Conservation (phyloP, 306 rosid genomes). For the Cucurbita ficifolia region DNA sequence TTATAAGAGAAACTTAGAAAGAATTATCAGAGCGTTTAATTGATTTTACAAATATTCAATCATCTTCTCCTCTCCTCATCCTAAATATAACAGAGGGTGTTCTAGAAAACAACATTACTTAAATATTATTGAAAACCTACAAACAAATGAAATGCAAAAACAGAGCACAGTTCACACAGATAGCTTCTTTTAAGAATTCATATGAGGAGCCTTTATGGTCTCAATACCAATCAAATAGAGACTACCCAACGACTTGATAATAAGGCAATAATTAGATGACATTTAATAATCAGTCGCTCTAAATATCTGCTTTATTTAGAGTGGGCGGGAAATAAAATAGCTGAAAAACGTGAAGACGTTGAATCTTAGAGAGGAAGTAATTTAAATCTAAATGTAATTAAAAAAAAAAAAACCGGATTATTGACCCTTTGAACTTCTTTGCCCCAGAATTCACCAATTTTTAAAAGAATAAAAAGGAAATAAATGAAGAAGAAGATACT, state of each 20-base stretch:
- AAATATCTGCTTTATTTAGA: background rate
- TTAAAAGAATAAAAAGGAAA: too few relatives aligned
- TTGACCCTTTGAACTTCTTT: background rate
- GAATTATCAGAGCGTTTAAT: background rate
- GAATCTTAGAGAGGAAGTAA: background rate
- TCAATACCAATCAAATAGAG: background rate
- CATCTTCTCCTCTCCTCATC: background rate
- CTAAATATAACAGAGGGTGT: background rate
- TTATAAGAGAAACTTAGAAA: background rate
- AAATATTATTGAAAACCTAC: background rate
- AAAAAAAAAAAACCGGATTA: background rate
- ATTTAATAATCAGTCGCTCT: background rate
- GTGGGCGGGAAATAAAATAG: background rate
- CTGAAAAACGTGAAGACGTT: background rate
- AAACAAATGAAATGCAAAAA: background rate
- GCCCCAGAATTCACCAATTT: background rate
- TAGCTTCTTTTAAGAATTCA: background rate
- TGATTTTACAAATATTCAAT: background rate
- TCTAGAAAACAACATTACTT: background rate
- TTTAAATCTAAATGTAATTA: too few relatives aligned
- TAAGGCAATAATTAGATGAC: background rate
- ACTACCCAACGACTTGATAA: background rate
- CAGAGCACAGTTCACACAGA: background rate
- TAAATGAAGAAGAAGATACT: background rate
- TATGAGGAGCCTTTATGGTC: background rate